Evolutionary conservation across 2,329 filamentous ascomycete species (phyloP).

Genomic region (Rhynchosporium graminicola): DNA sequence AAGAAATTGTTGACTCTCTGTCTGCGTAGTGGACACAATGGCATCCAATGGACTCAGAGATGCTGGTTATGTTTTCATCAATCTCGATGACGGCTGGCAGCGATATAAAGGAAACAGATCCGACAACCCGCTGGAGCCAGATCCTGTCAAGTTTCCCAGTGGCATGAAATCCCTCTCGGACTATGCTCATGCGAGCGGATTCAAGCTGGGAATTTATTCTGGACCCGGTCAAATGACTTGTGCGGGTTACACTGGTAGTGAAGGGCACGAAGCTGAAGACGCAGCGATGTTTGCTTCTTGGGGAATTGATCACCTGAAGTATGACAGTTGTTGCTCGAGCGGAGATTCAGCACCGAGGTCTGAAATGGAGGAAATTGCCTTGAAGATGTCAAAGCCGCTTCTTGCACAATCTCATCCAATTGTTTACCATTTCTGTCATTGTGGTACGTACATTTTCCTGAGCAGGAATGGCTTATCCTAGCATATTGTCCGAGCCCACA

Average conservation of each 20-base stretch:
- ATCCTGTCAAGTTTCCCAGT: slow-evolving; percentile 55
- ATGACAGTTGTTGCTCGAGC: slow-evolving; percentile 60
- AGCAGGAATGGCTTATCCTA: too few relatives aligned
- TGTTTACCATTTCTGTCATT: slow-evolving; percentile 54
- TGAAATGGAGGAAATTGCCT: slow-evolving; percentile 29
- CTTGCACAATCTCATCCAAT: slow-evolving; percentile 47
- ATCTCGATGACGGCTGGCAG: slow-evolving; percentile 62
- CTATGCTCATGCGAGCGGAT: slow-evolving; percentile 54
- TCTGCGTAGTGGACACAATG: slow-evolving; percentile 42
- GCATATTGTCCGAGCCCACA: too few relatives aligned
- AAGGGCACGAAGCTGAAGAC: slow-evolving; percentile 59
- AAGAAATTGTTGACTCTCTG: too few relatives aligned
- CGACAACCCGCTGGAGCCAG: slow-evolving; percentile 43
- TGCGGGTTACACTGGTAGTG: slow-evolving; percentile 47
- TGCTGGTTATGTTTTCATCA: slow-evolving; percentile 57
- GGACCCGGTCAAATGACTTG: slow-evolving; percentile 47
- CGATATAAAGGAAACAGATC: slow-evolving; percentile 43
- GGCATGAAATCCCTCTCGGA: slow-evolving; percentile 57
- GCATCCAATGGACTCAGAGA: slow-evolving; percentile 50
- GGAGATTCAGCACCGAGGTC: slow-evolving; percentile 44
- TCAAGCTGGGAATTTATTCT: slow-evolving; percentile 66
- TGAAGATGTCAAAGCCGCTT: slow-evolving; percentile 53
- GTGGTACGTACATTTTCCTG: slow-evolving; percentile 34
- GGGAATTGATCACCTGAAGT: slow-evolving; percentile 62
- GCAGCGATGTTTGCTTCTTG: slow-evolving; percentile 58